Evolutionary conservation across 306 rosid species (phyloP), one percentile per base, ranked within the genome.

Genomic region (Acacia crassicarpa): DNA sequence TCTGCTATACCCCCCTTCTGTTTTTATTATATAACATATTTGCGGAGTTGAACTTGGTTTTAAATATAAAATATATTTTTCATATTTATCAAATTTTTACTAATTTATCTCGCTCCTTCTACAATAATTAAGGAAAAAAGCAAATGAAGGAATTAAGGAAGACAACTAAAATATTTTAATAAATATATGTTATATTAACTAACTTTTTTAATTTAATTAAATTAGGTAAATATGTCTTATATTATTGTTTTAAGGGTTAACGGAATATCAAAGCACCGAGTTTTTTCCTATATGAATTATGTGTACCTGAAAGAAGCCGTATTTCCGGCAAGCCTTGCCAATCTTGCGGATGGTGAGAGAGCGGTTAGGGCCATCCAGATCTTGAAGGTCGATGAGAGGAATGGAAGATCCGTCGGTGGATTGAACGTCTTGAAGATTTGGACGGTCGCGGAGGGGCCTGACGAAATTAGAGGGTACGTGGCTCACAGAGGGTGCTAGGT

Each of bases 271-370:
- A 32, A 32, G 33, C 35, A 32, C 35, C 35, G 35, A 32, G 54
- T 48, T 48, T 14, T 48, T 48, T 15, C 1, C 5, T 6, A 6
- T 0, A 27, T 48, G 54, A 48, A 48, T 3, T 44, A 9, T 44
- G 6, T 61, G 1, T 66, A 66, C 98, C 92, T 90, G 97, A 69
- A 94, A 94, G 76, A 94, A 94, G 0, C 97, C 97, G 54, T 83
- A 89, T 8, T 30, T 2, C 46, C 81, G 89, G 87, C 97, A 94
- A 53, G 97, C 98, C 20, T 88, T 86, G 0, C 78, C 86, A 15
- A 90, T 78, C 32, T 85, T 81, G 15, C 76, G 66, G 70, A 93
- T 76, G 45, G 89, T 56, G 51, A 46, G 46, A 45, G 25, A 41
- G 61, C 49, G 77, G 23, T 56, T 58, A 0, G 83, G 71, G 1